These are phyloP conservation scores for Aspergillus sp. DNA, from an alignment of 2,329 filamentous ascomycete genomes.

Conservation along the genomic window DNA sequence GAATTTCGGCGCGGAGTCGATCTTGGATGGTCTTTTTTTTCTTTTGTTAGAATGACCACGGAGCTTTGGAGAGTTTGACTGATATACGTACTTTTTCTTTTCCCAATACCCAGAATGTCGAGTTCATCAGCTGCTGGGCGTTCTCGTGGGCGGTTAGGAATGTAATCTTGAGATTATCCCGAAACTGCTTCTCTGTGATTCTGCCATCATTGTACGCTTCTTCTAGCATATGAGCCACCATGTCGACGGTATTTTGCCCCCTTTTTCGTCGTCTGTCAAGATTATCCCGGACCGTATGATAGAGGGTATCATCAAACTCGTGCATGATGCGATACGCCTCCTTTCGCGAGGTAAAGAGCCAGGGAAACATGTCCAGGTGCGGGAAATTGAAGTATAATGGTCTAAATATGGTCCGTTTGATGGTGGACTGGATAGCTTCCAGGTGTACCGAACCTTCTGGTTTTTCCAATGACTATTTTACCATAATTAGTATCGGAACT, in stretches of 20 bases:
- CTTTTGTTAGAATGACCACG: too few relatives aligned
- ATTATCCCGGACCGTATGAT: constrained; percentile 7
- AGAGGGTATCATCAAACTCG: constrained; percentile 18
- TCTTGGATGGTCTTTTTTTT: constrained; percentile 19
- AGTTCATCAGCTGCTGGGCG: constrained; percentile 34
- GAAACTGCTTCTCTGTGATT: constrained; percentile 33
- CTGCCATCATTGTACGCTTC: constrained; percentile 16
- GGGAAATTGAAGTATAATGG: constrained; percentile 23
- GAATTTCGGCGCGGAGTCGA: constrained; percentile 27
- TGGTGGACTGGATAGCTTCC: constrained; percentile 19
- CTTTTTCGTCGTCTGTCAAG: background rate
- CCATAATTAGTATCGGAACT: background rate
- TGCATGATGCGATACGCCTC: constrained; percentile 17
- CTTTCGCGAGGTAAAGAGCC: constrained; percentile 15
- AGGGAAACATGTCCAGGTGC: constrained; percentile 18
- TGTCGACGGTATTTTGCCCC: constrained; percentile 5
- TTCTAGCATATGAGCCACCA: constrained; percentile 18
- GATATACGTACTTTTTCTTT: constrained; percentile 15
- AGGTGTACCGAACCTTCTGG: constrained; percentile 13
- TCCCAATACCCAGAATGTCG: constrained; percentile 33
- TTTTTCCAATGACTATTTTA: constrained; percentile 14
- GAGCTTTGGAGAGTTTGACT: background rate
- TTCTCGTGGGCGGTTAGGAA: constrained; percentile 43
- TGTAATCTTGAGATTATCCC: constrained; percentile 37
- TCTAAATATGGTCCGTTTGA: constrained; percentile 21